Evolutionary conservation across 148 eudicot species (phyloP).

Genomic region (Fagopyrum esculentum): DNA sequence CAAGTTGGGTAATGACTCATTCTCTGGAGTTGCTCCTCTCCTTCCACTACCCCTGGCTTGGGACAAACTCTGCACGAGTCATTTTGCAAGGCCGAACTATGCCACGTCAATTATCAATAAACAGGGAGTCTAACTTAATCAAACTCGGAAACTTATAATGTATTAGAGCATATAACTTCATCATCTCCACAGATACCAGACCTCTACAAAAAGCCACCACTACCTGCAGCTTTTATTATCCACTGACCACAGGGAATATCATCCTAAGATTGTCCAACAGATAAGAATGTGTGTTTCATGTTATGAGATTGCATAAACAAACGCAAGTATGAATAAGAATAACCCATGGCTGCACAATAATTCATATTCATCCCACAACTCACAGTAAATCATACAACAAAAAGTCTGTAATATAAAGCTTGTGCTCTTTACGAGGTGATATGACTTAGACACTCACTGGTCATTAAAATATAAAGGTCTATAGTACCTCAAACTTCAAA

Average conservation of each 20-base stretch:
- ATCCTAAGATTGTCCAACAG: not conserved
- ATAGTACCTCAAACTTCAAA: slow-evolving; percentile 74
- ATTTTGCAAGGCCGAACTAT: not conserved
- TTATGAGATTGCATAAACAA: not conserved
- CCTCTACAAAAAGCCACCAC: not conserved
- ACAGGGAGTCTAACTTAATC: not conserved
- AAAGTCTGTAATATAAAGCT: not conserved
- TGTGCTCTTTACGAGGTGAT: not conserved
- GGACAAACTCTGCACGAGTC: slow-evolving; percentile 49
- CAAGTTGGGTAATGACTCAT: slow-evolving; percentile 44
- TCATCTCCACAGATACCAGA: not conserved
- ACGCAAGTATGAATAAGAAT: not conserved
- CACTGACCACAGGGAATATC: not conserved
- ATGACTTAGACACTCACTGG: not conserved
- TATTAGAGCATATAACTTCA: not conserved
- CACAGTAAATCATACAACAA: not conserved
- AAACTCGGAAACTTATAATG: not conserved
- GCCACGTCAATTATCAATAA: not conserved
- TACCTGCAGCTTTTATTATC: not conserved
- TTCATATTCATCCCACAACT: not conserved
- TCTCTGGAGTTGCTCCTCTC: slow-evolving; percentile 43
- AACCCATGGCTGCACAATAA: not conserved
- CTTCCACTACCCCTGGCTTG: slow-evolving; percentile 61
- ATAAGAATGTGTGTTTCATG: not conserved
- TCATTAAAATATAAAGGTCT: not conserved